These are phyloP conservation scores for Aphanocladium album DNA, from an alignment of 2,329 filamentous ascomycete genomes.

Conservation along the genomic window DNA sequence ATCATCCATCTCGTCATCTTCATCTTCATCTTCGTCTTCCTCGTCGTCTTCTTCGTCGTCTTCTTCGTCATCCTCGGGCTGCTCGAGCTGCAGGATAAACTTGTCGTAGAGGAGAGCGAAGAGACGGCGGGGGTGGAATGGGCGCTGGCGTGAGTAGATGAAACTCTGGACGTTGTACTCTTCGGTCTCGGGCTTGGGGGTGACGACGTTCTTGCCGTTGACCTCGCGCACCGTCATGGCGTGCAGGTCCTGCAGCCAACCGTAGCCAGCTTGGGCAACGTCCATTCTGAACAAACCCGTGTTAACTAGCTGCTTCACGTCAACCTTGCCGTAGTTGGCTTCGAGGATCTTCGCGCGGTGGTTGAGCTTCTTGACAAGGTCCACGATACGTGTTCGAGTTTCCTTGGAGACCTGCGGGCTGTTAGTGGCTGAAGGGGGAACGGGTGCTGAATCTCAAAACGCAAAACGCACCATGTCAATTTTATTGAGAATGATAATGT, in stretches of 20 bases:
- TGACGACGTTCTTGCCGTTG: constrained; percentile 47
- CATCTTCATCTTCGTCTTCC: constrained; percentile 23
- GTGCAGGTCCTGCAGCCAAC: constrained; percentile 66
- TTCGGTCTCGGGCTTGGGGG: constrained; percentile 65
- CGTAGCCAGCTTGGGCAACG: constrained; percentile 58
- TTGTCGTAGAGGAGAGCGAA: constrained; percentile 43
- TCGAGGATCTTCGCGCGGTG: constrained; percentile 61
- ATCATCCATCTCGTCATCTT: constrained; percentile 23
- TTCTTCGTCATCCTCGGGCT: constrained; percentile 30
- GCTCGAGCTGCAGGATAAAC: constrained; percentile 46
- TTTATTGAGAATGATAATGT: constrained; percentile 69
- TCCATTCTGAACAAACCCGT: constrained; percentile 62
- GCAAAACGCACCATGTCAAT: constrained; percentile 49
- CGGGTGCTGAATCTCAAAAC: background rate
- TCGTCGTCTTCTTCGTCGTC: constrained; percentile 31
- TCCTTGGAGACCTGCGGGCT: constrained; percentile 31
- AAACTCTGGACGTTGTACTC: constrained; percentile 70
- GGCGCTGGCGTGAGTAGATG: constrained; percentile 57
- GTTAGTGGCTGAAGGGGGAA: background rate
- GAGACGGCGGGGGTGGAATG: constrained; percentile 45
- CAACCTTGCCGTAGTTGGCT: constrained; percentile 52
- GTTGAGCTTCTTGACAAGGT: constrained; percentile 58
- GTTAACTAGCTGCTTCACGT: constrained; percentile 59
- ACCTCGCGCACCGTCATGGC: constrained; percentile 59
- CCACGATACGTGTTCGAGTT: constrained; percentile 41